Evolutionary conservation across 306 rosid species (phyloP).

Genomic region (Gastrolobium bilobum): DNA sequence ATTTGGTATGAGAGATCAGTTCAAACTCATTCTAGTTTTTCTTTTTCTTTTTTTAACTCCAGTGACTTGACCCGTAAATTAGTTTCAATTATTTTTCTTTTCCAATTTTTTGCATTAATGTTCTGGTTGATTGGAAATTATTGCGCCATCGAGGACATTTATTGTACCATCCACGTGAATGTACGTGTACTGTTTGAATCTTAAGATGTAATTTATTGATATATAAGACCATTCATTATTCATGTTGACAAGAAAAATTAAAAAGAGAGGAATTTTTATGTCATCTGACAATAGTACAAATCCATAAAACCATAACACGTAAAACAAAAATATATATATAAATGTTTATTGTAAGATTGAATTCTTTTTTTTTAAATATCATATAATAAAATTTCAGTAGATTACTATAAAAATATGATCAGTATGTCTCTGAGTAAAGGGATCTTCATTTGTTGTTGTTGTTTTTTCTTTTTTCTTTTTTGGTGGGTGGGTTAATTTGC

Average conservation of each 20-base stretch:
- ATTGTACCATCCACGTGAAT: constrained; percentile 50
- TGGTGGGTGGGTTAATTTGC: constrained; percentile 26
- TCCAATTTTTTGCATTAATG: too few relatives aligned
- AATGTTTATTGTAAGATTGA: background rate
- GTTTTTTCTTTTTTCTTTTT: too few relatives aligned
- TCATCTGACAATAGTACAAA: constrained; percentile 26
- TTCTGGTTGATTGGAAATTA: constrained; percentile 32
- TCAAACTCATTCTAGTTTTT: background rate
- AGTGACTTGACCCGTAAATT: background rate
- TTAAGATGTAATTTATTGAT: constrained; percentile 29
- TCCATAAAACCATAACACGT: background rate
- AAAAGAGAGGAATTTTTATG: background rate
- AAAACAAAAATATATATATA: background rate
- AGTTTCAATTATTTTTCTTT: background rate
- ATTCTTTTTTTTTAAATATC: background rate
- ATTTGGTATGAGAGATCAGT: background rate
- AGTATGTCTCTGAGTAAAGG: constrained; percentile 6
- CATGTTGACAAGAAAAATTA: constrained; percentile 8
- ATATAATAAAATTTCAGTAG: background rate
- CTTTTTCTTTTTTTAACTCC: background rate
- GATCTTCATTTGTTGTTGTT: background rate
- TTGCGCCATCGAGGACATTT: constrained; percentile 35
- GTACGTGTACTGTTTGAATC: constrained; percentile 45
- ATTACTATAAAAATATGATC: background rate
- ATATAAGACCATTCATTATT: constrained; percentile 37